Evolutionary conservation across 2,329 filamentous ascomycete species (phyloP), one percentile per base, ranked within the genome.

Genomic region (Sarocladium brachiariae): DNA sequence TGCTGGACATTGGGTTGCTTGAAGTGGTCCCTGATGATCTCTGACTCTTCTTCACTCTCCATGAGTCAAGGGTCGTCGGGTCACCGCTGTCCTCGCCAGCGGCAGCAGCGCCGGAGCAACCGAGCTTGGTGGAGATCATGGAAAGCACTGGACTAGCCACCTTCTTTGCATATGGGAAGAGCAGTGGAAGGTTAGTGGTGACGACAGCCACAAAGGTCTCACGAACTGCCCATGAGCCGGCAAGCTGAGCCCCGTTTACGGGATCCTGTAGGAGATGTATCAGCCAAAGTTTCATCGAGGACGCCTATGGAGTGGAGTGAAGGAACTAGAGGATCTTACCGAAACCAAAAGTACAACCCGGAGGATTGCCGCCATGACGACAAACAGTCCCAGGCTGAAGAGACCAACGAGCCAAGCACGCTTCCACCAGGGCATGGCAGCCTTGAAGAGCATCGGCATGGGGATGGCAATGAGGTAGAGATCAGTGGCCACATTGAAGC

Each of bases 391-490:
- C 0, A 64, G 63, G 1, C 68, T 61, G 18, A 72, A 65, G 0
- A 49, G 46, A 16, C 16, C 46, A 3, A 49, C 33, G 16, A 49
- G 33, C 30, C 30, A 49, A 25, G 31, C 30, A 25, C 46, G 46
- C 27, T 49, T 49, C 46, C 46, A 37, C 46, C 31, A 35, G 2
- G 46, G 46, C 46, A 49, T 49, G 4, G 46, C 46, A 16, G 46
- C 46, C 46, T 21, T 49, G 46, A 49, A 72, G 1, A 70, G 63
- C 63, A 81, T 76, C 1, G 78, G 78, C 4, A 80, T 65, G 0
- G 78, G 78, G 33, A 83, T 81, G 24, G 72, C 71, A 51, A 83
- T 74, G 14, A 83, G 66, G 55, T 82, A 83, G 1, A 80, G 49
- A 55, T 83, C 80, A 2, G 79, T 83, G 1, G 65, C 56, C 2